Conservation (phyloP, 2,329 filamentous ascomycete species). For the Penicillium janthinellum region DNA sequence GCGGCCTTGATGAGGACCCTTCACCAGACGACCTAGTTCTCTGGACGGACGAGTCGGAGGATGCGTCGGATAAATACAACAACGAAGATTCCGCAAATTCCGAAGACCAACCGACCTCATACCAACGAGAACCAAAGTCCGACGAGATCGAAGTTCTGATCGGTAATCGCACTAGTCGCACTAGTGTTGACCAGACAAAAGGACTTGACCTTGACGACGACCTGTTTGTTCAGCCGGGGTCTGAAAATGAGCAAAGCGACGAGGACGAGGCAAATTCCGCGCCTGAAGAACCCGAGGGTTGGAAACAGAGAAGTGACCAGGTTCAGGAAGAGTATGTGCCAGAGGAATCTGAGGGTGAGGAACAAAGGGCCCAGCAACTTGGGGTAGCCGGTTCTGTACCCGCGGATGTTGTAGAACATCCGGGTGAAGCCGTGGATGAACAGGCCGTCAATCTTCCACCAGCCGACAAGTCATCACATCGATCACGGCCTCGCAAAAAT, state of each 20-base stretch:
- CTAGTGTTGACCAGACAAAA: not conserved
- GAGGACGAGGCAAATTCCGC: not conserved
- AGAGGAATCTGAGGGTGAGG: not conserved
- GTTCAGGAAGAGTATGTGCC: not conserved
- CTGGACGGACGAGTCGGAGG: not conserved
- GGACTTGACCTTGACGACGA: not conserved
- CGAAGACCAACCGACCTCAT: not conserved
- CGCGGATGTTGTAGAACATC: not conserved
- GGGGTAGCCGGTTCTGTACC: not conserved
- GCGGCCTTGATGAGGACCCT: not conserved
- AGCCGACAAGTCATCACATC: not conserved
- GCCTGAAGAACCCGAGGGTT: not conserved
- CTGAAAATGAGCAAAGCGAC: not conserved
- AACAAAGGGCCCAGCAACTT: not conserved
- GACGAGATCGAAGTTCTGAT: not conserved
- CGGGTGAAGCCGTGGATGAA: not conserved
- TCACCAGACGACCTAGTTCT: not conserved
- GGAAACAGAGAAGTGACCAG: not conserved
- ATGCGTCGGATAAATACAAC: not conserved
- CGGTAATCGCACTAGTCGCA: not conserved
- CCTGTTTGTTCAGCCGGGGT: not conserved
- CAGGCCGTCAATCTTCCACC: not conserved
- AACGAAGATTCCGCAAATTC: not conserved
- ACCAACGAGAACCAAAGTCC: not conserved
- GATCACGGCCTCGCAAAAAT: not conserved